Conservation (phyloP, 768 basidiomycete genomes). For the Trametes meyenii region DNA sequence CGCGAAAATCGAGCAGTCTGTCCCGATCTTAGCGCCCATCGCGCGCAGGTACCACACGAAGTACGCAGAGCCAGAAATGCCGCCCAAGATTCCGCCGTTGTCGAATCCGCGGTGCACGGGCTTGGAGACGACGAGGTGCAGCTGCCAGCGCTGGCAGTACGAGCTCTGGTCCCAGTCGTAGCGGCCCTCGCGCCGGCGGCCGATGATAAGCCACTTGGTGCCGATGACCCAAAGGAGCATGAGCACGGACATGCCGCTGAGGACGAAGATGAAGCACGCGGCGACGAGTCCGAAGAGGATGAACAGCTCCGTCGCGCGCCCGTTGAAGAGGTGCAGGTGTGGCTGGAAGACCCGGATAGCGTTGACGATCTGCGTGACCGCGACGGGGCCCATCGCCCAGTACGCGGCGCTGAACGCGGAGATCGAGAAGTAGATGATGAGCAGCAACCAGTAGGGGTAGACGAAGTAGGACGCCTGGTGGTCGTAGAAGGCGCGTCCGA, state of each 20-base stretch:
- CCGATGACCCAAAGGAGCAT: constrained; percentile 45
- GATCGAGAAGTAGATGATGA: constrained; percentile 42
- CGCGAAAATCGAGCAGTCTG: constrained; percentile 44
- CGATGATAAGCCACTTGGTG: constrained; percentile 48
- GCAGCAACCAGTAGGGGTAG: constrained; percentile 41
- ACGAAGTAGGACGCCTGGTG: constrained; percentile 44
- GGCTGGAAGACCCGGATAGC: constrained; percentile 37
- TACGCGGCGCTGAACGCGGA: constrained; percentile 42
- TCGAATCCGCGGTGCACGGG: constrained; percentile 46
- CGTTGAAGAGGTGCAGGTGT: constrained; percentile 38
- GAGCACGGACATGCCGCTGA: constrained; percentile 42
- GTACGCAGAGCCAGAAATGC: constrained; percentile 45
- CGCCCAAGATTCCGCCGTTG: constrained; percentile 43
- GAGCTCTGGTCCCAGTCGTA: constrained; percentile 51
- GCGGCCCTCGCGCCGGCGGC: constrained; percentile 41
- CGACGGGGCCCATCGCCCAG: constrained; percentile 46
- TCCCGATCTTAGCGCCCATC: constrained; percentile 47
- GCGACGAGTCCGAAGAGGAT: constrained; percentile 45
- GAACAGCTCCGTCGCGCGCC: constrained; percentile 43
- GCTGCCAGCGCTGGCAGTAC: constrained; percentile 54
- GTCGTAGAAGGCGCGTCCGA: constrained; percentile 47
- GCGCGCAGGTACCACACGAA: constrained; percentile 50
- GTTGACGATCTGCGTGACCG: constrained; percentile 42
- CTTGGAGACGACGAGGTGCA: constrained; percentile 44
- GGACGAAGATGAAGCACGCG: constrained; percentile 40